Evolutionary conservation across 2,329 filamentous ascomycete genomes (phyloP).

Genomic region (Ascochyta lentis): DNA sequence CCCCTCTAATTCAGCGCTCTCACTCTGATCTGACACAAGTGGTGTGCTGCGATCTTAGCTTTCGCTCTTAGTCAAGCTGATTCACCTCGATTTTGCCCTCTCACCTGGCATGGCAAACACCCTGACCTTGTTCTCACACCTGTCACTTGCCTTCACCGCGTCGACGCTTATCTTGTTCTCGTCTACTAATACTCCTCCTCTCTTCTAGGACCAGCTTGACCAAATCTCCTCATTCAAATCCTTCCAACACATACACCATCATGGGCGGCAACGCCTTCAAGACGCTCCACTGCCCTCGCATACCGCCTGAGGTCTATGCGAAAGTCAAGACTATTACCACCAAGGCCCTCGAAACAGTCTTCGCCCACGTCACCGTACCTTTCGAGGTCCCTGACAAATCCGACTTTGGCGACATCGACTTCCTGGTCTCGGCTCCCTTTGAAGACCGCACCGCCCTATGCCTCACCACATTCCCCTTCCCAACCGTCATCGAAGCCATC

Average conservation of each 20-base stretch:
- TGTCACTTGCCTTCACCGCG: background rate
- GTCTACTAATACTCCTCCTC: background rate
- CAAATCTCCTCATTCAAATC: background rate
- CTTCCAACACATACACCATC: background rate
- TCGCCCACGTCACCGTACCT: constrained; percentile 33
- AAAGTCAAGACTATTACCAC: constrained; percentile 21
- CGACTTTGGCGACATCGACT: constrained; percentile 36
- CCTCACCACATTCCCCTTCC: constrained; percentile 20
- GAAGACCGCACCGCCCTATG: constrained; percentile 2
- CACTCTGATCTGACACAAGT: background rate
- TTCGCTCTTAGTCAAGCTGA: background rate
- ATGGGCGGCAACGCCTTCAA: constrained; percentile 40
- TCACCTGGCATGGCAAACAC: background rate
- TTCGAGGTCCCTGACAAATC: constrained; percentile 34
- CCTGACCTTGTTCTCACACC: background rate
- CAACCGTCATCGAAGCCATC: constrained; percentile 16
- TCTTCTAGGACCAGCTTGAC: background rate
- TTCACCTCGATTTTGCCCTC: background rate
- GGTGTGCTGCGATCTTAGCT: background rate
- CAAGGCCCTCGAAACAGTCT: constrained; percentile 23
- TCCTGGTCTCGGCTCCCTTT: constrained; percentile 27
- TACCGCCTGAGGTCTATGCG: constrained; percentile 26
- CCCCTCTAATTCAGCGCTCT: too few relatives aligned
- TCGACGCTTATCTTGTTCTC: too few relatives aligned
- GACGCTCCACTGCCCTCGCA: constrained; percentile 31